A percentile compares a stretch with the other conserved stretches of the same genome.
Conservation (phyloP, 208 protist species). For the Trypanosoma conorhini region DNA sequence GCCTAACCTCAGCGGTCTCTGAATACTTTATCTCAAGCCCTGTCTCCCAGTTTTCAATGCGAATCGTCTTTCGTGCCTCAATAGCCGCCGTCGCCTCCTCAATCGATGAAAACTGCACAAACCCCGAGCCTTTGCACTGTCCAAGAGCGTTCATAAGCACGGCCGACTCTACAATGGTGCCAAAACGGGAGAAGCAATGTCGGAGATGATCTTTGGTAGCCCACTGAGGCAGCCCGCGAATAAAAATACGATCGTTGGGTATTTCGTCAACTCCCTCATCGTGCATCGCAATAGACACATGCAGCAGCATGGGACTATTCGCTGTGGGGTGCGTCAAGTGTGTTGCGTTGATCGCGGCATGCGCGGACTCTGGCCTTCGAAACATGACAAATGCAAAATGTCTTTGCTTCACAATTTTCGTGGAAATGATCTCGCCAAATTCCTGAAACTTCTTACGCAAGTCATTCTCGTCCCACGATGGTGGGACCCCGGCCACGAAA, state of each 20-base stretch:
- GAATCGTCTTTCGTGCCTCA: conserved; percentile 44
- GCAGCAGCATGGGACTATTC: conserved; percentile 56
- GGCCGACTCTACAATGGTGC: conserved; percentile 64
- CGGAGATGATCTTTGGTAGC: conserved; percentile 83
- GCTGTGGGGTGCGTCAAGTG: conserved; percentile 69
- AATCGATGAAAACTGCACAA: conserved; percentile 80
- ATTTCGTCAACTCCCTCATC: conserved; percentile 89
- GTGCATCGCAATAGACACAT: conserved; percentile 91
- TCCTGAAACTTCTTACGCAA: conserved; percentile 66
- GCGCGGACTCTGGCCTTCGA: conserved; percentile 69
- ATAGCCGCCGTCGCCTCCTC: conserved; percentile 74
- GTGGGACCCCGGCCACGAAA: conserved; percentile 84
- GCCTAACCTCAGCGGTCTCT: conserved; percentile 75
- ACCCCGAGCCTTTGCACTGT: conserved; percentile 92
- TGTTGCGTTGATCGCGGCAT: conserved; percentile 83
- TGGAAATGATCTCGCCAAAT: conserved; percentile 86
- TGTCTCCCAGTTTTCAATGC: conserved; percentile 73
- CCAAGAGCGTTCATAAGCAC: conserved; percentile 87
- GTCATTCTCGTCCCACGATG: conserved; percentile 74
- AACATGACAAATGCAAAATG: conserved; percentile 94
- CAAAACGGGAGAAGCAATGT: conserved; percentile 66
- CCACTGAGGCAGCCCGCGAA: conserved; percentile 86
- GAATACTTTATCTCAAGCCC: conserved; percentile 87
- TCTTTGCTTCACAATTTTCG: conserved; percentile 72
- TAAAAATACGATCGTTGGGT: conserved; percentile 87